These are phyloP conservation scores for Wickerhamomyces sp. DNA, from an alignment of 1,139 yeast species.

Conservation along the genomic window DNA sequence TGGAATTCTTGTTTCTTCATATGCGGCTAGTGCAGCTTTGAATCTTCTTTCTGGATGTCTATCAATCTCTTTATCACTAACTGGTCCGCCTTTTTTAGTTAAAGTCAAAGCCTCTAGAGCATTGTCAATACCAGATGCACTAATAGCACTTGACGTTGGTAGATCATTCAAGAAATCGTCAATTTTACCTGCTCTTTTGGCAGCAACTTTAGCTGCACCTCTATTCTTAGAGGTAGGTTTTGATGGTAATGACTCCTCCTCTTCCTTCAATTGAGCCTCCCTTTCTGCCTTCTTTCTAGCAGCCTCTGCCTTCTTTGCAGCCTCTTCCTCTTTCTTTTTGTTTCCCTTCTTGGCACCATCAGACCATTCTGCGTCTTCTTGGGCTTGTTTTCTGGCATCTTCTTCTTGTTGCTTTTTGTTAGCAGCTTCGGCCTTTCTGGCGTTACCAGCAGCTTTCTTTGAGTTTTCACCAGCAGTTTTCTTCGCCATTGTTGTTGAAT, in stretches of 20 bases:
- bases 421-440: slow-evolving; percentile 66
- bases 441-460: slow-evolving; percentile 67
- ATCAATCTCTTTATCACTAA: slow-evolving; percentile 61
- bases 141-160: slow-evolving; percentile 42
- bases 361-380: slow-evolving; percentile 65
- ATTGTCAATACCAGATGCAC: slow-evolving; percentile 72
- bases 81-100: slow-evolving; percentile 52
- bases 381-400: slow-evolving; percentile 42
- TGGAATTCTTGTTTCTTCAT: slow-evolving; percentile 68
- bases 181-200: slow-evolving; percentile 57
- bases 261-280: slow-evolving; percentile 55
- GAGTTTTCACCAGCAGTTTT: slow-evolving; percentile 50
- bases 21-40: slow-evolving; percentile 75
- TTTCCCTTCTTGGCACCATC: slow-evolving; percentile 68
- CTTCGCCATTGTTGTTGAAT: slow-evolving; percentile 44
- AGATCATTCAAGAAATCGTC: slow-evolving; percentile 52
- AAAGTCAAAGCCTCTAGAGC: slow-evolving; percentile 76
- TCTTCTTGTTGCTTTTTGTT: slow-evolving; percentile 56
- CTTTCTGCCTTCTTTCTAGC: slow-evolving; percentile 63
- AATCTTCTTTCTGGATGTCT: slow-evolving; percentile 88
- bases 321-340: slow-evolving; percentile 65
- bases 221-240: slow-evolving; percentile 58
- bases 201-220: slow-evolving; percentile 70
- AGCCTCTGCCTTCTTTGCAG: slow-evolving; percentile 58
- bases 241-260: slow-evolving; percentile 57